Evolutionary conservation across 2,329 filamentous ascomycete genomes (phyloP), one percentile per base, ranked within the genome.

Genomic region (Didymella pomorum): DNA sequence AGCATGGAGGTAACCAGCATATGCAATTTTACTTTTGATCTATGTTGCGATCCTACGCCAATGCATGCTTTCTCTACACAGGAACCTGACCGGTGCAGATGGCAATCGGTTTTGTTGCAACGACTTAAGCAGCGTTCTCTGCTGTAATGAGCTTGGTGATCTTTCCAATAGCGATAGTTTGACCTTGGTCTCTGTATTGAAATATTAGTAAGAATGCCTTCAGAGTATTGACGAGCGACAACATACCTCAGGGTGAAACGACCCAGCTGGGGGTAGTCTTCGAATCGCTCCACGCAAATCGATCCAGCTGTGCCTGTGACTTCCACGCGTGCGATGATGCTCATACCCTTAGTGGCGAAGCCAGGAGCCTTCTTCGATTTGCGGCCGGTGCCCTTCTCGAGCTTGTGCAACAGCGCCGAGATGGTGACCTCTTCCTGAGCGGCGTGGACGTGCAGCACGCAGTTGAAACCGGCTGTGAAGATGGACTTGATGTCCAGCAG

Each of bases 121-220:
- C 9, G 9, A 42, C 16, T 60, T 64, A 68, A 59, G 66, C 66
- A 4, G 64, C 58, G 16, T 43, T 9, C 25, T 60, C 53, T 37
- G 76, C 74, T 2, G 74, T 76, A 63, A 91, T 87, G 61, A 99
- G 86, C 85, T 93, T 97, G 60, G 92, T 97, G 78, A 99, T 96
- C 86, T 99, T 99, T 74, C 95, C 95, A 81, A 99, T 99, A 56
- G 95, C 95, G 82, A 99, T 97, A 0, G 95, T 99, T 90, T 98
- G 94, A 71, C 95, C 95, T 89, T 98, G 74, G 55, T 71, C 53
- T 75, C 63, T 68, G 50, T 64, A 23, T 54, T n/a, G n/a, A 21
- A 31, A 37, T 69, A 75, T 75, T 68, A 76, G 73, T 52, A 20
- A 12, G 28, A 11, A 12, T 9, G 28, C 28, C 4, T 4, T 29